Percentiles rank a stretch among this genome's conserved stretches.
phyloP scores from a whole-genome alignment of 352 stramenopile species.

The Phytophthora aleatoria region DNA sequence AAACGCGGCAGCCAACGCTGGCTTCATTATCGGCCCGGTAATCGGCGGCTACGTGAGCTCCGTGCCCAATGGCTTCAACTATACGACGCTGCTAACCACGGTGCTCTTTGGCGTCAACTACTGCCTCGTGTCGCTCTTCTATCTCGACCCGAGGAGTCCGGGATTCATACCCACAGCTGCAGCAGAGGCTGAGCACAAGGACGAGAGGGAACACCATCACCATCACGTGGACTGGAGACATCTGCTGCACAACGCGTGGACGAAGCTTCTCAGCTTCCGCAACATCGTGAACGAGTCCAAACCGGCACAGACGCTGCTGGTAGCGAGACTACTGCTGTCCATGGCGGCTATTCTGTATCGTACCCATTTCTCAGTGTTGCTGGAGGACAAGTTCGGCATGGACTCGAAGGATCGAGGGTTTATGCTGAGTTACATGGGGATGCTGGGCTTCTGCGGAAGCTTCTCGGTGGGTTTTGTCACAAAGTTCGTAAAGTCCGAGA shows the following conservation, averaged over 20 bases:
- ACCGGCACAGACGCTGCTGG: conserved; percentile 65
- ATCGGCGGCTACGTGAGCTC: conserved; percentile 73
- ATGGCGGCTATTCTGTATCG: conserved; percentile 81
- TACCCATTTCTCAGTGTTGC: conserved; percentile 75
- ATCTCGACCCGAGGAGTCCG: conserved; percentile 28
- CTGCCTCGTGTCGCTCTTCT: conserved; percentile 63
- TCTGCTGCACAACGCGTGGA: conserved; percentile 49
- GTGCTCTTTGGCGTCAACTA: conserved; percentile 76
- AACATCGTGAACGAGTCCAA: conserved; percentile 69
- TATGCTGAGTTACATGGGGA: conserved; percentile 82
- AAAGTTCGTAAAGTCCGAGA: conserved; percentile 52
- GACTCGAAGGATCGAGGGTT: conserved; percentile 68
- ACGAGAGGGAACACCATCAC: conserved; percentile 3
- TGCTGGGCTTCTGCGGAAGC: conserved; percentile 70
- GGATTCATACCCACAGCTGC: background rate
- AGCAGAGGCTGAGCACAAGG: conserved; percentile 1
- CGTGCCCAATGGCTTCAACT: conserved; percentile 80
- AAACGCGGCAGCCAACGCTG: conserved; percentile 72
- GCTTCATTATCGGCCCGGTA: conserved; percentile 78
- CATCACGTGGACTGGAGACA: conserved; percentile 38
- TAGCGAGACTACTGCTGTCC: conserved; percentile 72
- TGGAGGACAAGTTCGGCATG: conserved; percentile 82
- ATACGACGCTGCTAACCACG: conserved; percentile 76
- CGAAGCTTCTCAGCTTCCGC: conserved; percentile 68
- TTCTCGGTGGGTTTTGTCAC: conserved; percentile 63